Base-by-base conservation (phyloP, 805 yeast species). In the Novakomyces olei region DNA sequence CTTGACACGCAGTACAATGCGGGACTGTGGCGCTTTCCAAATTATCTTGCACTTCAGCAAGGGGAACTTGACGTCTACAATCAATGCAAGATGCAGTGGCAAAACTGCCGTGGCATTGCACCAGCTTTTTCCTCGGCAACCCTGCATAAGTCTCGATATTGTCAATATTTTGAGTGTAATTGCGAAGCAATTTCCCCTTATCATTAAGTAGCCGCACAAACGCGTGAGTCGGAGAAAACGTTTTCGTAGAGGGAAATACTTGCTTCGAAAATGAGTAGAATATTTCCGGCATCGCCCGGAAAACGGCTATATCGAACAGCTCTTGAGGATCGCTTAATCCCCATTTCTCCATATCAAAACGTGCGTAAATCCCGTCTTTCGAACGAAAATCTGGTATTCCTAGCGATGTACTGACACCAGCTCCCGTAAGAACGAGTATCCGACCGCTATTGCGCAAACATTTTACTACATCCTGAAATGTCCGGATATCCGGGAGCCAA, bases 311-410 rank as follows among this genome's bases (percentile, higher is more conserved):
- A 45, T 78, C 79, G 50, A 81, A 81, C 27, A 80, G 93, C 43
- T 78, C 85, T 47, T 81, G 94, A 0, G 95, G 94, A 44, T 81
- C 94, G 32, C 63, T 66, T 22, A 81, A 53, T 0, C 88, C 83
- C 35, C 78, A 51, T 43, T 65, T 63, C 33, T 63, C 61, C 42
- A 83, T 62, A n/a, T n/a, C n/a, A n/a, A n/a, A n/a, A 44, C 65
- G 66, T 1, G 78, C 61, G 51, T 81, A 81, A 34, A 81, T 65
- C 31, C 95, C 95, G 40, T 72, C 62, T n/a, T 78, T 69, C 0
- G 93, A 79, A 47, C 95, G 63, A 54, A 81, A 80, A 53, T 80
- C 94, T 0, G 94, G 94, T 34, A 80, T 81, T 5, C 94, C 94
- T 34, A 80, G 54, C 1, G 80, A 69, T 2, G 94, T 80, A 23